Conservation (phyloP, 345 rosid species). For the Psidium friedrichsthalianum region DNA sequence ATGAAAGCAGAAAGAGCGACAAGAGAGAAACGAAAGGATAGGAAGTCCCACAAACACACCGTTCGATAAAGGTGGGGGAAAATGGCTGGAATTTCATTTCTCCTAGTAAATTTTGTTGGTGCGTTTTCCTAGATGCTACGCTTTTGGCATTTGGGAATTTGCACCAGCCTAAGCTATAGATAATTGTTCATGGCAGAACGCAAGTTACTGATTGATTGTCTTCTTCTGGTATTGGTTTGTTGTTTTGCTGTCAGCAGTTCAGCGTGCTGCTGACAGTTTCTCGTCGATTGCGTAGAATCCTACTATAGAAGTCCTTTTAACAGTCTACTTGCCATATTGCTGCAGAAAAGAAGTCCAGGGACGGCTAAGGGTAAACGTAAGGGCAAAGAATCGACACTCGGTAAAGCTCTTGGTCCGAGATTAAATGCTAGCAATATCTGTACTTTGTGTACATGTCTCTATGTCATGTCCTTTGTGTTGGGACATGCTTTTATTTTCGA, state of each 20-base stretch:
- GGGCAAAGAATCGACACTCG: slow-evolving; percentile 20
- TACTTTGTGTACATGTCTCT: background rate
- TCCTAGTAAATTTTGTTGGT: background rate
- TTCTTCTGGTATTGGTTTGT: background rate
- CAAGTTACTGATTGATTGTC: background rate
- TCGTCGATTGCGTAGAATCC: background rate
- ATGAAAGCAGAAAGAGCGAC: slow-evolving; percentile 29
- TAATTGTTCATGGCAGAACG: background rate
- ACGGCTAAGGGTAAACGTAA: slow-evolving; percentile 38
- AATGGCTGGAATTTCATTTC: background rate
- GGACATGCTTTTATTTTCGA: background rate
- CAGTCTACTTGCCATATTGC: slow-evolving; percentile 5
- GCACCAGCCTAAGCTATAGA: background rate
- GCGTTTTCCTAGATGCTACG: background rate
- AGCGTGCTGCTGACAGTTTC: background rate
- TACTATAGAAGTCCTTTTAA: background rate
- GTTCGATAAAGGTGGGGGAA: slow-evolving; percentile 31
- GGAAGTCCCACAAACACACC: slow-evolving; percentile 30
- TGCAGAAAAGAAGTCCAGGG: slow-evolving; percentile 76
- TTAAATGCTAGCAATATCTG: background rate
- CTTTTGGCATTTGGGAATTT: background rate
- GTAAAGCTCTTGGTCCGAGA: slow-evolving; percentile 27
- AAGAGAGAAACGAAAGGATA: slow-evolving; percentile 34
- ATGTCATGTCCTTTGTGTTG: background rate
- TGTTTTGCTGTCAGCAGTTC: background rate